phyloP scores from a whole-genome alignment of 2,329 filamentous ascomycete genomes.

The Fusarium decemcellulare region DNA sequence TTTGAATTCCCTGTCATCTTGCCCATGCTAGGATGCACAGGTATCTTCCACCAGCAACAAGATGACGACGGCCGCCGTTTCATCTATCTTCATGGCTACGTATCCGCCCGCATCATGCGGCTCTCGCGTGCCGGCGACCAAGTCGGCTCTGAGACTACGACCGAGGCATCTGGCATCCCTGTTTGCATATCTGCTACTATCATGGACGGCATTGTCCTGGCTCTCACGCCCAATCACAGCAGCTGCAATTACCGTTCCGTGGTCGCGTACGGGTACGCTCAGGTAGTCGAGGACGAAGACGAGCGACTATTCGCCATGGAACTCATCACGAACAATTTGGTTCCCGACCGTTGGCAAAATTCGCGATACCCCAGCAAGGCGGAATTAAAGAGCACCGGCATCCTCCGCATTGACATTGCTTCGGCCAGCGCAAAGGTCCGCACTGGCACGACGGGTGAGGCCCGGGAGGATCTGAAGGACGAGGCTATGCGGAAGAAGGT shows the following conservation, averaged over 20 bases:
- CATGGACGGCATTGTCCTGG: constrained; percentile 1
- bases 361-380: not conserved
- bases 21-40: not conserved
- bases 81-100: not conserved
- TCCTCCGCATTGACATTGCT: not conserved
- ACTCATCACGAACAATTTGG: constrained; percentile 1
- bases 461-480: not conserved
- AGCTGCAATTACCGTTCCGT: constrained; percentile 1
- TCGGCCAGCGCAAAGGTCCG: not conserved
- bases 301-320: not conserved
- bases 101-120: not conserved
- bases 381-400: not conserved
- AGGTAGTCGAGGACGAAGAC: not conserved
- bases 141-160: not conserved
- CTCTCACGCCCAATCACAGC: not conserved
- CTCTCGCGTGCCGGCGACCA: not conserved
- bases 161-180: not conserved
- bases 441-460: not conserved
- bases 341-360: not conserved
- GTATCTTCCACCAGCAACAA: not conserved
- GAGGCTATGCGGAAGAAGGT: not conserved
- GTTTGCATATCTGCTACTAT: not conserved
- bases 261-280: not conserved
- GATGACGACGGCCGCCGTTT: not conserved
- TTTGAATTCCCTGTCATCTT: not conserved